phyloP scores from a whole-genome alignment of 2,329 filamentous ascomycete species.

The Aspergillus brasiliensis region DNA sequence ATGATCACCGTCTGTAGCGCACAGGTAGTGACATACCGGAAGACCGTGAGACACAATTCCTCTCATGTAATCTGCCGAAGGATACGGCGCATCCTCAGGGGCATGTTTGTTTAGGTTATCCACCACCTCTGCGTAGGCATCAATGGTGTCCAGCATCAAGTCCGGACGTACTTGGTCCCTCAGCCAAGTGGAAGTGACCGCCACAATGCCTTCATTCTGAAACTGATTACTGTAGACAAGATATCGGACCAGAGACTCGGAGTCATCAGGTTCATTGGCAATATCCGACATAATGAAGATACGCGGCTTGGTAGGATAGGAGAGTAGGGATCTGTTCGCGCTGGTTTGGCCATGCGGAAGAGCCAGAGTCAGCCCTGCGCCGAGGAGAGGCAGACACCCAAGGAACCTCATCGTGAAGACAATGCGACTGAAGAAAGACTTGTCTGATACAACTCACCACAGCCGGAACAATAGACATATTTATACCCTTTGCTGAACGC shows the following conservation, averaged over 20 bases:
- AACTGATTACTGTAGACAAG: constrained; percentile 52
- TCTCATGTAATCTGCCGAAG: constrained; percentile 39
- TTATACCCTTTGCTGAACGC: background rate
- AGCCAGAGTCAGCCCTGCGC: background rate
- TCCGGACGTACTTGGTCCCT: constrained; percentile 43
- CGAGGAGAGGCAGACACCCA: background rate
- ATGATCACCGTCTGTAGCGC: constrained; percentile 3
- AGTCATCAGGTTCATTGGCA: constrained; percentile 50
- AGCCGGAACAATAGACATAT: background rate
- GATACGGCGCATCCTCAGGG: constrained; percentile 48
- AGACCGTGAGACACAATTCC: constrained; percentile 44
- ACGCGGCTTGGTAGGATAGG: background rate
- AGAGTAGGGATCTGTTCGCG: background rate
- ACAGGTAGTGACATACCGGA: constrained; percentile 32
- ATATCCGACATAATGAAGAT: constrained; percentile 50
- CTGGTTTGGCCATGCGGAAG: background rate
- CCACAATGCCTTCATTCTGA: constrained; percentile 47
- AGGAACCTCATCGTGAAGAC: background rate
- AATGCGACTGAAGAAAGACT: background rate
- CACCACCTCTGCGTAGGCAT: constrained; percentile 47
- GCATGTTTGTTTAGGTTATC: constrained; percentile 54
- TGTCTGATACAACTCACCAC: background rate
- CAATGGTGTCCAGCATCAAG: constrained; percentile 47
- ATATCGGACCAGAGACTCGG: constrained; percentile 34
- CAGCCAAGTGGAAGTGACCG: constrained; percentile 51